phyloP scores from a whole-genome alignment of 108 stramenopile genomes.

The Cyclostephanos invisitatus region DNA sequence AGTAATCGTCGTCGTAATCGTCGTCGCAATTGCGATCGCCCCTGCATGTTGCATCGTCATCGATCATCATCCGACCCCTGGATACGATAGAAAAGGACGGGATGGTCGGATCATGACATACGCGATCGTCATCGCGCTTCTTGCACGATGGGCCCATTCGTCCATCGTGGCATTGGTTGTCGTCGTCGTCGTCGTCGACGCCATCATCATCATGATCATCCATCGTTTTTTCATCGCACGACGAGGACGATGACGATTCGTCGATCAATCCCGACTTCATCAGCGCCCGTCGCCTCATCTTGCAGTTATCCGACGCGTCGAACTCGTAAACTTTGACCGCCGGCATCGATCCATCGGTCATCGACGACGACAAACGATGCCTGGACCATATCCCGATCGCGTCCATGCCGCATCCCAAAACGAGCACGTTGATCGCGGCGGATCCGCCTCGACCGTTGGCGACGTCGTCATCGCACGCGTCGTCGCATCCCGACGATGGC shows the following conservation, averaged over 20 bases:
- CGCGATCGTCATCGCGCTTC: not conserved
- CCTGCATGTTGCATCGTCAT: not conserved
- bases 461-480: not conserved
- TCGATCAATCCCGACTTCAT: conserved; percentile 25
- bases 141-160: not conserved
- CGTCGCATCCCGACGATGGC: not conserved
- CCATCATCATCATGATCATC: not conserved
- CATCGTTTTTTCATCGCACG: not conserved
- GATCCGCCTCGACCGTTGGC: not conserved
- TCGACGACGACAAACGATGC: conserved; percentile 22
- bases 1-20: conserved; percentile 22
- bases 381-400: conserved; percentile 70
- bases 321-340: conserved; percentile 35
- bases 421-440: conserved; percentile 48
- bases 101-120: not conserved
- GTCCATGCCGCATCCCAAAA: conserved; percentile 81
- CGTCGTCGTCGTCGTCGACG: too few relatives aligned
- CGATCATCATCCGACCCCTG: not conserved
- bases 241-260: not conserved
- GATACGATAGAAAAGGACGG: not conserved
- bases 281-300: conserved; percentile 24
- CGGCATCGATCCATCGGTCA: conserved; percentile 3
- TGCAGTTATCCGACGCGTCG: conserved; percentile 42
- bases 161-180: too few relatives aligned
- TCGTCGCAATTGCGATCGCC: not conserved